Percentiles rank a stretch among this genome's conserved stretches.
phyloP scores from a whole-genome alignment of 306 rosid species.

The Lathyrus aphaca region DNA sequence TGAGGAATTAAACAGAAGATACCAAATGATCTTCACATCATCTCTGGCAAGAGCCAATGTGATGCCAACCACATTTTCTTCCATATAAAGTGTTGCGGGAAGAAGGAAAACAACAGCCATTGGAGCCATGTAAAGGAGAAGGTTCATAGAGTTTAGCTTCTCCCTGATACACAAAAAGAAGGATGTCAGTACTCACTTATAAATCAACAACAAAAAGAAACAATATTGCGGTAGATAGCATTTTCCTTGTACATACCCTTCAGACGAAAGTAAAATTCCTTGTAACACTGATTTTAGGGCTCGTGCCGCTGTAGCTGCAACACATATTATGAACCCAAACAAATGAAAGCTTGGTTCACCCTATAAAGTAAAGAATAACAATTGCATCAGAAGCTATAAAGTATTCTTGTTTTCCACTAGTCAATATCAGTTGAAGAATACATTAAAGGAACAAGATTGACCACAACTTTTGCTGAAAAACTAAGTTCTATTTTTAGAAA shows the following conservation, averaged over 20 bases:
- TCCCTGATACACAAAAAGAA: constrained; percentile 60
- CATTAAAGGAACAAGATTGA: constrained; percentile 7
- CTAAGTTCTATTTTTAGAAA: neutral
- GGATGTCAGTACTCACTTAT: constrained; percentile 37
- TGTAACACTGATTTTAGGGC: constrained; percentile 94
- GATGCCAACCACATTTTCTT: constrained; percentile 95
- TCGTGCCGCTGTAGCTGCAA: constrained; percentile 98
- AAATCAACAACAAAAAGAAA: neutral
- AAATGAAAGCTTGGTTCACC: constrained; percentile 99
- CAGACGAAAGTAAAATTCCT: constrained; percentile 96
- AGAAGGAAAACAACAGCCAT: constrained; percentile 97
- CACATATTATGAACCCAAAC: constrained; percentile 88
- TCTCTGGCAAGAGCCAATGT: constrained; percentile 98
- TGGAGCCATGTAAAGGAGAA: constrained; percentile 98
- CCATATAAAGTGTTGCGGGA: constrained; percentile 97
- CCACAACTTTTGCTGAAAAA: constrained; percentile 22
- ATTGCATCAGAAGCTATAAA: constrained; percentile 34
- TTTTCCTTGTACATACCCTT: constrained; percentile 64
- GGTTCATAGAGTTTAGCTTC: constrained; percentile 99
- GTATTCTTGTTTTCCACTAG: neutral
- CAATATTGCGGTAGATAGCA: neutral
- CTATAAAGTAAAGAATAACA: constrained; percentile 47
- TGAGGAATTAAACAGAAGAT: constrained; percentile 86
- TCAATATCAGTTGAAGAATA: constrained; percentile 28
- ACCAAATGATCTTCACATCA: constrained; percentile 93